Base-by-base conservation (phyloP, 1,284 basidiomycete genomes). In the Phenoliferia sp. region DNA sequence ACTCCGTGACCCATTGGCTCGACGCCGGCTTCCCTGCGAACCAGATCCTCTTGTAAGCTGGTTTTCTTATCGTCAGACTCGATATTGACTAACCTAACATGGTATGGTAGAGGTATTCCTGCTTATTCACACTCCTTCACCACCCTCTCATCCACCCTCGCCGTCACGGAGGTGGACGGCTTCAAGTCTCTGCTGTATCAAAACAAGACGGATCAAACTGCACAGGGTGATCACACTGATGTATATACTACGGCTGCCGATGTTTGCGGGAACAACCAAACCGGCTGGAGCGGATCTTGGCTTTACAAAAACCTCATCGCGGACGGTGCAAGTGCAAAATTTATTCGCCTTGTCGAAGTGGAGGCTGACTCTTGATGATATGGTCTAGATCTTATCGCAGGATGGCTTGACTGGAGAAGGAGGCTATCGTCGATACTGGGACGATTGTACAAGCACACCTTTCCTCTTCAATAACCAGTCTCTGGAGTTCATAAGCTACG, bases 91-190 rank as follows among this genome's bases (percentile, higher is more conserved):
- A 2, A 7, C 9, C n/a, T n/a, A 6, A 6, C 0, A 22, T 36
- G 5, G 15, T 31, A 7, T 26, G n/a, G 9, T 55, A 68, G 61
- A n/a, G 66, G 69, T 17, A 69, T 72, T 35, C 71, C 71, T 15
- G 36, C 71, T 10, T 73, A 73, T 62, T 66, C 65, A 39, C 57
- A 69, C 57, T 68, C 65, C 28, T 73, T 68, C 67, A 71, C 67
- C 17, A 70, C 69, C 2, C 48, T 26, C 0, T 65, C 65, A 3
- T 66, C 69, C 7, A 61, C 59, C 7, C 69, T 73, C 52, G 7
- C 61, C 7, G 29, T 31, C 39, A 55, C 59, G 48, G 54, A 28
- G 29, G 44, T 48, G 36, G 66, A 58, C 9, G 62, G 64, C 4
- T 69, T 61, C 62, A 12, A 50, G 1, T 59, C 59, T 3, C 16